Evolutionary conservation across 805 yeast species (phyloP), one percentile per base, ranked within the genome.

Genomic region (Ascoidea asiatica): DNA sequence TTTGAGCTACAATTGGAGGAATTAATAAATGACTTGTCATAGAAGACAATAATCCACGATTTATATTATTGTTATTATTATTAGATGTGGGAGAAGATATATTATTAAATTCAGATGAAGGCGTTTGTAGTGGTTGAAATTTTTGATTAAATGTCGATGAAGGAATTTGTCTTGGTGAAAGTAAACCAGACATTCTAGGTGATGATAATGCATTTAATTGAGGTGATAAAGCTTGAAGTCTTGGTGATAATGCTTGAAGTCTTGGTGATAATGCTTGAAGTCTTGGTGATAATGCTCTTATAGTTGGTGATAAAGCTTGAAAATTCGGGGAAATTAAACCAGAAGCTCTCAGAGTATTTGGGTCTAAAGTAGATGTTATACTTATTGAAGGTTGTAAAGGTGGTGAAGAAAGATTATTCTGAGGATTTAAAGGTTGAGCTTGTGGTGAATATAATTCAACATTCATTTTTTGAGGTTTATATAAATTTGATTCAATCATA

Each of bases 401-500:
- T 20, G 29, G 44, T 21, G 29, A 19, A 18, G 22, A 20, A 13
- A 20, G 46, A 21, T 42, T n/a, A 7, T 40, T 40, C 36, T 42
- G 21, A 17, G 41, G 46, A 11, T 40, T 39, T 46, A 48, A 39
- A 19, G 52, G 52, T 29, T 39, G 40, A 2, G 52, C 52, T 38
- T 49, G 52, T 11, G 38, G 40, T n/a, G 48, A 17, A 17, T 42
- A 37, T 5, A 49, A 38, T 41, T 49, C 52, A 40, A 49, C 41
- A 33, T 49, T 47, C 38, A 49, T 43, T n/a, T 48, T 41, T 6
- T 41, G 35, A 19, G 52, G 52, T 6, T 40, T 36, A 38, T 47
- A 49, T 40, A 49, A 47, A 36, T 49, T 49, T 11, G 52, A 21
- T 5, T 46, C 38, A 21, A 44, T 35, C 51, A 48, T 46, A 18